Conservation (phyloP, 176 grass and related monocot species). For the Cocos nucifera region DNA sequence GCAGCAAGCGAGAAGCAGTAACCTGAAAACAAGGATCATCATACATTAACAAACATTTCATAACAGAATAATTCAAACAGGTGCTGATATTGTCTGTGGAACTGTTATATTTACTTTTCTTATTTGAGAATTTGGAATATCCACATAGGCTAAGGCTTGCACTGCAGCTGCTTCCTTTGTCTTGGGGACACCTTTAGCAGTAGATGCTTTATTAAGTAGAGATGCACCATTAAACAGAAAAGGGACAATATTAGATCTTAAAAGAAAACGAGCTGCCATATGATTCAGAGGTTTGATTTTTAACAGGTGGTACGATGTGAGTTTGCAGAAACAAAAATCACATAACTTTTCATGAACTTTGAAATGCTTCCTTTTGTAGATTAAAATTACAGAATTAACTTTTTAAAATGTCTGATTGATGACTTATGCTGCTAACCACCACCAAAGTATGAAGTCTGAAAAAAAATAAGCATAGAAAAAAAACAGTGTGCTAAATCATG, state of each 20-base stretch:
- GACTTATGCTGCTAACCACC: too few species aligned
- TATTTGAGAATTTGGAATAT: constrained; percentile 83
- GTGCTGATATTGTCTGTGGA: too few species aligned
- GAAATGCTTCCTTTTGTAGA: too few species aligned
- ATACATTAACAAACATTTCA: background rate
- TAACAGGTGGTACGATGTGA: too few species aligned
- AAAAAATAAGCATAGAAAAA: too few species aligned
- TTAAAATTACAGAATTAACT: too few species aligned
- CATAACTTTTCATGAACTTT: too few species aligned
- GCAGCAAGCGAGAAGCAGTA: constrained; percentile 65
- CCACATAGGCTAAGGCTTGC: constrained; percentile 48
- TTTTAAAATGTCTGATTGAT: too few species aligned
- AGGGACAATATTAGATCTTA: background rate
- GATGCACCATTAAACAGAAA: background rate
- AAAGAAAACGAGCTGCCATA: background rate
- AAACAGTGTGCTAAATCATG: background rate
- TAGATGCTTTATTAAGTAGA: constrained; percentile 43
- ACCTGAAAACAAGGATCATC: constrained; percentile 25
- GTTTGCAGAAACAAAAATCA: too few species aligned
- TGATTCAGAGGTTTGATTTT: too few species aligned
- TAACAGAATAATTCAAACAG: too few species aligned
- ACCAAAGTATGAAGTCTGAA: too few species aligned
- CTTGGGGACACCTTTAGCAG: constrained; percentile 31
- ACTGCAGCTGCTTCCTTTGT: constrained; percentile 31
- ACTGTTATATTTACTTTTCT: constrained; percentile 50